These are phyloP conservation scores for Cylindrotheca fusiformis DNA, from an alignment of 108 stramenopile genomes.

Conservation along the genomic window DNA sequence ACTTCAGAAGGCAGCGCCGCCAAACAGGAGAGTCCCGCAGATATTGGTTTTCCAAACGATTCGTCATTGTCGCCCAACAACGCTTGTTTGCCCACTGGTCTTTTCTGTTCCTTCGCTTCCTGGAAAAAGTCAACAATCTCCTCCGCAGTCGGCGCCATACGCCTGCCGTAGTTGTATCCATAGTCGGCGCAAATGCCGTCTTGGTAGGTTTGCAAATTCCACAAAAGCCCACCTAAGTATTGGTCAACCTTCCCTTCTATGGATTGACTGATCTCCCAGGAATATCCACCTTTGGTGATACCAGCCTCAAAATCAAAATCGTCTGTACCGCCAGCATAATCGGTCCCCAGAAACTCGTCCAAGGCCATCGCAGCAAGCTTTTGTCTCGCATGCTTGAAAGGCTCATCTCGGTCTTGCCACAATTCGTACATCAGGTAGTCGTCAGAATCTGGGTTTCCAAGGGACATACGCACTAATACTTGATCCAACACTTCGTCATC, in stretches of 20 bases:
- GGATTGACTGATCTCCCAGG: conserved; percentile 30
- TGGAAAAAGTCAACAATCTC: conserved; percentile 41
- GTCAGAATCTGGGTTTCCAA: conserved; percentile 29
- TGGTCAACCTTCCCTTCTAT: conserved; percentile 45
- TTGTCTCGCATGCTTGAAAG: conserved; percentile 36
- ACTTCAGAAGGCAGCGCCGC: conserved; percentile 77
- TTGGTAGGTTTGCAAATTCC: conserved; percentile 84
- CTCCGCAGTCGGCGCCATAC: conserved; percentile 49
- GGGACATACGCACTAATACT: conserved; percentile 21
- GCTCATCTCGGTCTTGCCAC: background rate
- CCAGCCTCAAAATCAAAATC: conserved; percentile 12
- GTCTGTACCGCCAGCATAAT: conserved; percentile 2
- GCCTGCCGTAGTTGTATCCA: conserved; percentile 71
- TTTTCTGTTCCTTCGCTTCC: conserved; percentile 20
- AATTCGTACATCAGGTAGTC: conserved; percentile 18
- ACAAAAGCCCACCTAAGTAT: conserved; percentile 80
- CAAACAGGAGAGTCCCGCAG: conserved; percentile 66
- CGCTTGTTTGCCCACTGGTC: conserved; percentile 18
- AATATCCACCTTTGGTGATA: conserved; percentile 18
- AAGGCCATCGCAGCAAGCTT: conserved; percentile 60
- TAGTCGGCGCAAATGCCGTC: conserved; percentile 73
- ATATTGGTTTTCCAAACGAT: conserved; percentile 39
- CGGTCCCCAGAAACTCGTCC: conserved; percentile 45
- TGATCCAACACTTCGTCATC: conserved; percentile 9
- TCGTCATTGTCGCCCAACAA: conserved; percentile 17